Evolutionary conservation across 768 basidiomycete species (phyloP).

Genomic region (Leucocoprinus leucothites): DNA sequence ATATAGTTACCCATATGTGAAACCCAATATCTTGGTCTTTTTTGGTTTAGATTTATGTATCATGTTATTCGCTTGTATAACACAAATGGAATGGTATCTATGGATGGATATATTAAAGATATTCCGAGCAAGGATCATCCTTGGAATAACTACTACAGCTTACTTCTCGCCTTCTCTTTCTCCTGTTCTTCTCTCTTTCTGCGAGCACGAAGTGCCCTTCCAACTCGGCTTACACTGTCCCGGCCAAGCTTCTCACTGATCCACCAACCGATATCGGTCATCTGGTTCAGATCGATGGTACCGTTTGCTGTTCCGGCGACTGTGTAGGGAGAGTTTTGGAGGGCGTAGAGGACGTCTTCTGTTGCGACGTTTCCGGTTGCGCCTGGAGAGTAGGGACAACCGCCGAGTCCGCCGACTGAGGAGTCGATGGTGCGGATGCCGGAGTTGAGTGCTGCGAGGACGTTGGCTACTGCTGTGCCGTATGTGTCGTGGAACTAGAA

Average conservation of each 20-base stretch:
- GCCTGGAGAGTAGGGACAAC: slow-evolving; percentile 95
- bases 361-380: slow-evolving; percentile 95
- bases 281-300: slow-evolving; percentile 55
- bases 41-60: no score
- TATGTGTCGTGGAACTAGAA: slow-evolving; percentile 86
- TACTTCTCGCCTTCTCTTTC: slow-evolving; percentile 11
- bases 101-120: slow-evolving; percentile 4
- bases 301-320: slow-evolving; percentile 43
- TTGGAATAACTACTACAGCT: slow-evolving; percentile 1
- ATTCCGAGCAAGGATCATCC: neutral
- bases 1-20: neutral
- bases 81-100: neutral
- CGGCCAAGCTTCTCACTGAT: slow-evolving; percentile 65
- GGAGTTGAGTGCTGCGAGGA: slow-evolving; percentile 63
- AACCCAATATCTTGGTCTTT: no score
- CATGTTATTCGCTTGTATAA: neutral
- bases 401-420: slow-evolving; percentile 86
- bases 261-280: slow-evolving; percentile 83
- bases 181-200: slow-evolving; percentile 29
- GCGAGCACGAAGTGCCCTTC: slow-evolving; percentile 63
- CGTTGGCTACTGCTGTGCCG: slow-evolving; percentile 78
- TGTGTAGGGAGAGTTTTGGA: slow-evolving; percentile 60
- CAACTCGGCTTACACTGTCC: slow-evolving; percentile 73
- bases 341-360: slow-evolving; percentile 85
- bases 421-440: slow-evolving; percentile 84